Base-by-base conservation (phyloP, 2,329 filamentous ascomycete species). In the Emydomyces testavorans region DNA sequence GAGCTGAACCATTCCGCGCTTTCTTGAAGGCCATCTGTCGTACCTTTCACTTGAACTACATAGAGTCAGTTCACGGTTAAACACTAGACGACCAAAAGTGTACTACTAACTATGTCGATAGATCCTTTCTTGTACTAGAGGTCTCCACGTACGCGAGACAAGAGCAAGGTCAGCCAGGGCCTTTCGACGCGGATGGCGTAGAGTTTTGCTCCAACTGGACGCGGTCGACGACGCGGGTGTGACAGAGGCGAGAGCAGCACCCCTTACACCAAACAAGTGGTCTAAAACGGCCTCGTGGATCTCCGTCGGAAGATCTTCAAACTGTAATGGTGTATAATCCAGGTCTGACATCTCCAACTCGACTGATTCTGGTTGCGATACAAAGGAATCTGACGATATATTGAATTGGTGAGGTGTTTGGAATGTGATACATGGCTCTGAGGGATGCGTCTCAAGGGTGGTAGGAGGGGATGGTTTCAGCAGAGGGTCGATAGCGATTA, bases 221-320 rank as follows among this genome's bases (percentile, higher is more conserved):
- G 74, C 67, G 28, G 68, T 62, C 2, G 67, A 65, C 48, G 77
- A 71, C 50, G 72, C 70, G 39, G 76, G 69, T 42, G 74, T 71
- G 57, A 74, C 76, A 51, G 74, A 73, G 35, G 75, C 75, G 15
- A 76, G 71, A 4, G 79, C 70, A 0, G 82, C 80, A 34, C 79
- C 75, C 39, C 79, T 75, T 50, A 82, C 79, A 2, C 81, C 82
- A 56, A 85, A 84, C 1, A 85, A 65, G 54, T 83, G 76, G 60
- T 86, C 82, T 11, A 86, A 68, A 46, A 86, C 80, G 48, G 76
- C 77, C 57, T 85, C 81, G 59, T 85, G 81, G 10, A 87, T 82
- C 61, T 86, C 82, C 48, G 76, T 72, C 1, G 83, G 82, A 1
- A 85, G 67, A 52, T 77, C 56, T 36, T 60, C 53, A 34, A 67